phyloP scores from a whole-genome alignment of 2,329 filamentous ascomycete species.

The Paraphaeosphaeria sporulosa region DNA sequence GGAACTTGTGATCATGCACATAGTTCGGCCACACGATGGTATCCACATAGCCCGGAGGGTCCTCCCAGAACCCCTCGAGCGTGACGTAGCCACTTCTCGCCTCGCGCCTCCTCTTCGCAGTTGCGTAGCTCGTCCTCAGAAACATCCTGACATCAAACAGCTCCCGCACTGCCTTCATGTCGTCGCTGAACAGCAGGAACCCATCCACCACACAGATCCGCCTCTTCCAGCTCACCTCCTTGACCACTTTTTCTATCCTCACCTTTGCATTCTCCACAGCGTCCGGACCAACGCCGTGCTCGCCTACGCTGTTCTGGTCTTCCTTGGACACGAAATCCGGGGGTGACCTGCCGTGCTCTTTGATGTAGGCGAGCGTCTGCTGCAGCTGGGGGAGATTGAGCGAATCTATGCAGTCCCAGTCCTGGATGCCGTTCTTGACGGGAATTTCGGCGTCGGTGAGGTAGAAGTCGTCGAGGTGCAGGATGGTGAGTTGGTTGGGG shows the following conservation, averaged over 20 bases:
- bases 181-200: constrained; percentile 79
- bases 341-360: constrained; percentile 68
- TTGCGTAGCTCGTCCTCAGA: constrained; percentile 69
- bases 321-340: constrained; percentile 62
- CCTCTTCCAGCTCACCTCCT: constrained; percentile 27
- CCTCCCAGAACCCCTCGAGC: constrained; percentile 87
- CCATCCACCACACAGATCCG: constrained; percentile 78
- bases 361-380: constrained; percentile 73
- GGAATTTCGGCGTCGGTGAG: constrained; percentile 74
- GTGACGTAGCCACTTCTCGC: constrained; percentile 80
- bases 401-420: constrained; percentile 91
- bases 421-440: constrained; percentile 65
- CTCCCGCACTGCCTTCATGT: constrained; percentile 60
- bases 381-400: constrained; percentile 75
- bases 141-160: constrained; percentile 81
- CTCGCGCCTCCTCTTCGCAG: constrained; percentile 70
- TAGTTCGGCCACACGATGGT: constrained; percentile 97
- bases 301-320: constrained; percentile 63
- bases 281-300: constrained; percentile 37
- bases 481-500: constrained; percentile 67
- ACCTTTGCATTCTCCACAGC: constrained; percentile 50
- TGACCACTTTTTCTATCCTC: constrained; percentile 23
- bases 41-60: constrained; percentile 94
- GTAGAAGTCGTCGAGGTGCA: constrained; percentile 98
- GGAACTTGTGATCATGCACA: constrained; percentile 77